Evolutionary conservation across 176 grass and related monocot species (phyloP).

Genomic region (Carex pumila): DNA sequence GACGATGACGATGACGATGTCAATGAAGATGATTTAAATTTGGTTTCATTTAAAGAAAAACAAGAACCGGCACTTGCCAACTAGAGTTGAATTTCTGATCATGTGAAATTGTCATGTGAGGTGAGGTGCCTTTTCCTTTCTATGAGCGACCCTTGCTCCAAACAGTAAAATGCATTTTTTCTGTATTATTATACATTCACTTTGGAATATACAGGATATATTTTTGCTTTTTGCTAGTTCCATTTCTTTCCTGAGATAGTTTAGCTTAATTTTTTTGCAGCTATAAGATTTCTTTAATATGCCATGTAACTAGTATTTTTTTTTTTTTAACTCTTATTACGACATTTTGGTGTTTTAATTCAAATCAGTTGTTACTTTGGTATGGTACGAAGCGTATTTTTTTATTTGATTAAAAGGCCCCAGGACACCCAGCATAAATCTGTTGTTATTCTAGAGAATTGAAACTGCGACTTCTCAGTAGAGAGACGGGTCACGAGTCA

Average conservation of each 20-base stretch:
- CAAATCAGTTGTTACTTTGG: background rate
- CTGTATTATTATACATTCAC: background rate
- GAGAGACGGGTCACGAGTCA: too few relatives aligned
- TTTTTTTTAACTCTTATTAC: background rate
- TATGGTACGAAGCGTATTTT: background rate
- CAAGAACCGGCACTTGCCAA: conserved; percentile 41
- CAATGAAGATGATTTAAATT: conserved; percentile 43
- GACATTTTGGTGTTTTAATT: background rate
- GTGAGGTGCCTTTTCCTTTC: background rate
- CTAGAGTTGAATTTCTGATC: conserved; percentile 23
- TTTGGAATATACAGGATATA: background rate
- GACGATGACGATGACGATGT: conserved; percentile 29
- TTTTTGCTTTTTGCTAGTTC: background rate
- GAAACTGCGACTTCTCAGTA: too few relatives aligned
- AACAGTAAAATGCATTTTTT: background rate
- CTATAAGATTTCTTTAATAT: background rate
- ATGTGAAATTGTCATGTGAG: conserved; percentile 22
- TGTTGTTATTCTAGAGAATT: too few relatives aligned
- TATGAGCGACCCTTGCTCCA: background rate
- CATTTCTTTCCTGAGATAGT: background rate
- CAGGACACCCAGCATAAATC: too few relatives aligned
- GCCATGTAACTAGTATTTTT: background rate
- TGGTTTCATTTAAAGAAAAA: conserved; percentile 70
- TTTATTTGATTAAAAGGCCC: too few relatives aligned
- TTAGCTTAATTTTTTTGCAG: background rate